A percentile compares a stretch with the other conserved stretches of the same genome.
Conservation (phyloP, 371 early-diverging fungal genomes). For the Capillidium heterosporum region DNA sequence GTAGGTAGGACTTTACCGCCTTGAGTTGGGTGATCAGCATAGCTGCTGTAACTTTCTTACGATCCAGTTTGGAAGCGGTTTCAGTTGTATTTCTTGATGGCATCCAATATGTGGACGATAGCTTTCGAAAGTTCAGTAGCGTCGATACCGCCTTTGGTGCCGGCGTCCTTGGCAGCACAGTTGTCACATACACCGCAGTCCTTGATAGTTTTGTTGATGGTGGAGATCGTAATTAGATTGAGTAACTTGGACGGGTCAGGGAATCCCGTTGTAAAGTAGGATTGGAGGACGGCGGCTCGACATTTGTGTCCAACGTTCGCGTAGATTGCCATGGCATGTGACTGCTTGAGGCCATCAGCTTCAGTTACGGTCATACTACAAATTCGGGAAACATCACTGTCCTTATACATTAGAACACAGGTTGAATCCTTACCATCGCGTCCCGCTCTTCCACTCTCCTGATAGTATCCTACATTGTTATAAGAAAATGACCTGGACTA, state of each 20-base stretch:
- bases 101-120: background rate
- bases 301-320: background rate
- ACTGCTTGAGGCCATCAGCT: background rate
- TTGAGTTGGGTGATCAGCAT: background rate
- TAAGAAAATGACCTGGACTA: background rate
- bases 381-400: constrained; percentile 30
- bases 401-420: constrained; percentile 82
- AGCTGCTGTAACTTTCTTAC: background rate
- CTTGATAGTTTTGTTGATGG: too few relatives aligned
- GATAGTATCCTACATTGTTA: constrained; percentile 73
- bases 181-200: background rate
- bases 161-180: background rate
- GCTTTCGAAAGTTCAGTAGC: background rate
- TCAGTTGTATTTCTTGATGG: background rate
- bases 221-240: too few relatives aligned
- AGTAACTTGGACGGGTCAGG: too few relatives aligned
- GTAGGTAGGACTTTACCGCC: background rate
- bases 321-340: background rate
- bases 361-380: constrained; percentile 3
- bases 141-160: too few relatives aligned
- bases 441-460: constrained; percentile 98
- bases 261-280: background rate
- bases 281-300: background rate
- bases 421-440: constrained; percentile 81
- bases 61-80: background rate